Percentiles rank a stretch among this genome's conserved stretches.
phyloP scores from a whole-genome alignment of 225 moss, liverwort and hornwort species.

The Bryoerythrophyllum caledonicum region DNA sequence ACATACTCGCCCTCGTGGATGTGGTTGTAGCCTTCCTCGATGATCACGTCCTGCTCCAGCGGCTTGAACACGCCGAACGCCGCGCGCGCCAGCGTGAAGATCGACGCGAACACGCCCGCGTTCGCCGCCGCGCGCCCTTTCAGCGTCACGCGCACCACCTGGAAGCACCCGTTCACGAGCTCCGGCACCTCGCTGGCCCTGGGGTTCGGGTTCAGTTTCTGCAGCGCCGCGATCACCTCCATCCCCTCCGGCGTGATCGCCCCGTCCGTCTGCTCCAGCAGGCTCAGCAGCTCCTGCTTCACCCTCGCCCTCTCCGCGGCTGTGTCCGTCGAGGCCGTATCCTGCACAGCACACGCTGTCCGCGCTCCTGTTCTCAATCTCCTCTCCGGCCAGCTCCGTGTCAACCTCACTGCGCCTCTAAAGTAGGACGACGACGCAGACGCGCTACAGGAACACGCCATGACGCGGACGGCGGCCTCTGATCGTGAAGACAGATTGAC shows the following conservation, averaged over 20 bases:
- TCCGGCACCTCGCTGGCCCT: slow-evolving; percentile 31
- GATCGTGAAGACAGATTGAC: background rate
- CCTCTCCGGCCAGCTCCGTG: background rate
- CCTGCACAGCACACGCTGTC: slow-evolving; percentile 3
- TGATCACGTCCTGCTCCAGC: slow-evolving; percentile 35
- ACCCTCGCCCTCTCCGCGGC: slow-evolving; percentile 16
- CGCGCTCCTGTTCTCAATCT: background rate
- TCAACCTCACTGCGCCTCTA: background rate
- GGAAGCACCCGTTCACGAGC: slow-evolving; percentile 46
- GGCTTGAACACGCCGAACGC: slow-evolving; percentile 57
- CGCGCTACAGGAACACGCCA: slow-evolving; percentile 1
- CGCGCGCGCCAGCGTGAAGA: slow-evolving; percentile 36
- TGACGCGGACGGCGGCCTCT: background rate
- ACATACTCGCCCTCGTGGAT: slow-evolving; percentile 33
- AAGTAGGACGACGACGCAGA: slow-evolving; percentile 6
- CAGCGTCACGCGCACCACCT: slow-evolving; percentile 19
- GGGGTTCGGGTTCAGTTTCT: slow-evolving; percentile 44
- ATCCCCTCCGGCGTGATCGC: slow-evolving; percentile 13
- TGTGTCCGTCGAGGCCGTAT: background rate
- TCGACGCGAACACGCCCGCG: slow-evolving; percentile 36
- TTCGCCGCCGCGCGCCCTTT: slow-evolving; percentile 36
- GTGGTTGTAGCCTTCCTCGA: slow-evolving; percentile 38
- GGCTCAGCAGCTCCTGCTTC: slow-evolving; percentile 33
- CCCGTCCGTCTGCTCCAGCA: slow-evolving; percentile 27
- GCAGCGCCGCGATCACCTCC: slow-evolving; percentile 35